Base-by-base conservation (phyloP, 2,329 filamentous ascomycete genomes). In the Ophiocordyceps sinensis region DNA sequence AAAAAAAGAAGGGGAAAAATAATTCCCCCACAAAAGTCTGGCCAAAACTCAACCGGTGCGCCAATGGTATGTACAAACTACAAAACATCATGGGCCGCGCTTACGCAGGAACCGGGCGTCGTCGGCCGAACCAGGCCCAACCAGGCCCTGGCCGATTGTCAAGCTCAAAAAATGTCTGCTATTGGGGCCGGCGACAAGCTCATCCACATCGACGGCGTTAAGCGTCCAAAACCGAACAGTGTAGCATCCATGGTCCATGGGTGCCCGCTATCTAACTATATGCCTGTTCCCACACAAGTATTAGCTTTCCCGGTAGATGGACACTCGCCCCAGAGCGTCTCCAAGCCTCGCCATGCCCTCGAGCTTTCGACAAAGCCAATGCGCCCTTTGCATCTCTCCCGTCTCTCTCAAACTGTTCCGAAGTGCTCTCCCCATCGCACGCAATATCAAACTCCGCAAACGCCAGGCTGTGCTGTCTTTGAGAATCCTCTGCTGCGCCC, bases 381-480 rank as follows among this genome's bases (percentile, higher is more conserved):
- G 32, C 32, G 14, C 15, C 14, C 14, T 3, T 14, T 15, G 32
- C 5, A 7, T 35, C 32, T 19, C 19, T 34, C 13, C 31, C 31
- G 31, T n/a, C 14, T 19, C 32, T 10, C 14, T 15, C 32, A 35
- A 35, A 5, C 9, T 15, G n/a, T 15, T 15, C 3, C 32, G 15
- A 35, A 5, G 32, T 19, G 19, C 19, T 19, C 19, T 15, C 14
- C 32, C 32, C 13, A 2, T 35, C 32, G 32, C 32, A 35, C 7
- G 3, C 32, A 15, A 8, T n/a, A 8, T n/a, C 12, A 40, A 43
- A 43, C 38, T 39, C 41, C 41, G 10, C 26, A 37, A 43, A 43
- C 41, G 37, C 41, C 41, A 43, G 38, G 38, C 41, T 40, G 32
- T 40, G 41, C 37, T 42, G 34, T 34, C 23, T 38, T 21, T 13